phyloP scores from a whole-genome alignment of 345 rosid species.

The Euphorbia lathyris region DNA sequence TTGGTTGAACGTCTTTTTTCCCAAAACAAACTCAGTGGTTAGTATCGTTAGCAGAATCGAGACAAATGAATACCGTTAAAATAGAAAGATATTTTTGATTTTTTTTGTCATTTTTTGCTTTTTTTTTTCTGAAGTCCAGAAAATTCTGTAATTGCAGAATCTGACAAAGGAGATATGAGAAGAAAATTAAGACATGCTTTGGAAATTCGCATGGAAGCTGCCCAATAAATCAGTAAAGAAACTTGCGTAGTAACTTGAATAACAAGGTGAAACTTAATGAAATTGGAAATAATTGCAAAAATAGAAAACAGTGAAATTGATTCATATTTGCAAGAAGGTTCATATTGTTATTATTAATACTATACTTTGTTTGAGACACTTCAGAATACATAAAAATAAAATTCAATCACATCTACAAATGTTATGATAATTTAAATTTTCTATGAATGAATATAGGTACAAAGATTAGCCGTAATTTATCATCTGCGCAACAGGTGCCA shows the following conservation, averaged over 20 bases:
- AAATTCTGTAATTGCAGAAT: no score
- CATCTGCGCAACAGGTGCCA: conserved; percentile 52
- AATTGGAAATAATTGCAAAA: background rate
- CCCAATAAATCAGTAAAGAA: background rate
- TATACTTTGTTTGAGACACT: background rate
- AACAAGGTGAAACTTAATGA: background rate
- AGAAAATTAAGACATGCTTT: background rate
- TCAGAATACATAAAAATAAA: conserved; percentile 15
- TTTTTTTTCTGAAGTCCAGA: no score
- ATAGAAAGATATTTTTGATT: no score
- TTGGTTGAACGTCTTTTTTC: no score
- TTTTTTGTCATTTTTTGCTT: no score
- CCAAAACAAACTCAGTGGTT: no score
- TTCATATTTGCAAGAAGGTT: background rate
- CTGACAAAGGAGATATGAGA: background rate
- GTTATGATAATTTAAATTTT: background rate
- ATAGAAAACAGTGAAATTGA: background rate
- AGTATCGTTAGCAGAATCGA: no score
- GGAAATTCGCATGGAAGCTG: background rate
- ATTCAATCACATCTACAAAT: background rate
- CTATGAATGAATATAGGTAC: conserved; percentile 39
- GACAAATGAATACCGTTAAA: no score
- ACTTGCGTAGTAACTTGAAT: background rate
- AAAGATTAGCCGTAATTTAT: conserved; percentile 74
- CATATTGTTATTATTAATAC: background rate